A percentile compares a stretch with the other conserved stretches of the same genome.
Conservation (phyloP, 108 stramenopile species). For the Skeletonema tropicum region DNA sequence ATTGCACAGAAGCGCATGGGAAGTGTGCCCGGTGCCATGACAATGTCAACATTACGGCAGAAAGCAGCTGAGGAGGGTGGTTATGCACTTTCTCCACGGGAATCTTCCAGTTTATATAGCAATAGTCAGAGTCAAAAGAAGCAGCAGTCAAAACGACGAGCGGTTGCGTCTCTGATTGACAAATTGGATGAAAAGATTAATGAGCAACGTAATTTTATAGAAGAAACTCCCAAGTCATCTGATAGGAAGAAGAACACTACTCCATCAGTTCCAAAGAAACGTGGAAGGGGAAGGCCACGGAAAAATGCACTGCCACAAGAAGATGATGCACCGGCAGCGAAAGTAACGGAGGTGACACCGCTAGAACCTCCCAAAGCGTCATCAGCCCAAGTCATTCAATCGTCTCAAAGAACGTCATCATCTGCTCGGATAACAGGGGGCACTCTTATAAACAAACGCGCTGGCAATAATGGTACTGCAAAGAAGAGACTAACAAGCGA, state of each 20-base stretch:
- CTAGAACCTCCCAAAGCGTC: background rate
- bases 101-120: conserved; percentile 27
- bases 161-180: conserved; percentile 40
- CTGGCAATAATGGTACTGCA: background rate
- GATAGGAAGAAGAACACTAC: background rate
- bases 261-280: conserved; percentile 10
- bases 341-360: conserved; percentile 8
- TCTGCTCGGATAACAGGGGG: conserved; percentile 31
- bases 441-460: conserved; percentile 26
- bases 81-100: conserved; percentile 22
- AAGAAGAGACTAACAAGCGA: background rate
- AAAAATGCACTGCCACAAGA: conserved; percentile 11
- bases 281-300: conserved; percentile 21
- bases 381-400: background rate
- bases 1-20: conserved; percentile 33
- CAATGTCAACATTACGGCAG: conserved; percentile 29
- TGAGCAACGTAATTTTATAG: conserved; percentile 14
- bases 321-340: background rate
- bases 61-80: conserved; percentile 33
- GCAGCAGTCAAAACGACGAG: conserved; percentile 14
- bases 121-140: conserved; percentile 18
- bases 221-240: background rate
- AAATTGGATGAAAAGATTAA: conserved; percentile 36
- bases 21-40: conserved; percentile 40
- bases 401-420: conserved; percentile 5